These are phyloP conservation scores for Citrus mangshanensis DNA, from an alignment of 345 rosid genomes.

Conservation along the genomic window DNA sequence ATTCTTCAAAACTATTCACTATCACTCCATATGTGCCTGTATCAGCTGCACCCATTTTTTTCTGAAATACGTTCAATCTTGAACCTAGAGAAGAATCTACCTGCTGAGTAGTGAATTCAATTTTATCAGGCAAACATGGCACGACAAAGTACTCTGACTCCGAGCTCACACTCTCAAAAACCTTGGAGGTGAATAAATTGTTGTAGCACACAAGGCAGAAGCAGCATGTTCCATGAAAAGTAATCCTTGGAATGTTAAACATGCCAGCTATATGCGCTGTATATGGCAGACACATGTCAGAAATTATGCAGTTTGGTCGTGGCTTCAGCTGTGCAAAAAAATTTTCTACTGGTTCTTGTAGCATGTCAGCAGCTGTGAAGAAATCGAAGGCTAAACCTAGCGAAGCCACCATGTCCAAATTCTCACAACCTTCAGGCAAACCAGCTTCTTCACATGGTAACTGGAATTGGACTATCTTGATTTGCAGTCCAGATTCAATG, in stretches of 20 bases:
- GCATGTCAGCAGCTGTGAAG: background rate
- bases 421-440: background rate
- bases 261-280: conserved; percentile 20
- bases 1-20: conserved; percentile 33
- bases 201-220: conserved; percentile 30
- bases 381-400: background rate
- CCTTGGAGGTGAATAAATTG: background rate
- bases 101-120: conserved; percentile 25
- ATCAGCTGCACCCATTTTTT: conserved; percentile 27
- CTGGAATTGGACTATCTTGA: background rate
- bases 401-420: background rate
- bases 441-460: conserved; percentile 2
- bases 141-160: conserved; percentile 15
- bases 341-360: conserved; percentile 11
- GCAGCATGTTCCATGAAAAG: conserved; percentile 32
- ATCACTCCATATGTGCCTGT: conserved; percentile 27
- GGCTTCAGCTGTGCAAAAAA: conserved; percentile 10
- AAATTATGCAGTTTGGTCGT: conserved; percentile 32
- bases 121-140: conserved; percentile 25
- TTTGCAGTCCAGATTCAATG: background rate
- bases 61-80: background rate
- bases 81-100: background rate
- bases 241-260: conserved; percentile 31
- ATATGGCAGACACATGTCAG: conserved; percentile 32
- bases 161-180: background rate